These are phyloP conservation scores for Mycena crocata DNA, from an alignment of 768 basidiomycete species.

Conservation along the genomic window DNA sequence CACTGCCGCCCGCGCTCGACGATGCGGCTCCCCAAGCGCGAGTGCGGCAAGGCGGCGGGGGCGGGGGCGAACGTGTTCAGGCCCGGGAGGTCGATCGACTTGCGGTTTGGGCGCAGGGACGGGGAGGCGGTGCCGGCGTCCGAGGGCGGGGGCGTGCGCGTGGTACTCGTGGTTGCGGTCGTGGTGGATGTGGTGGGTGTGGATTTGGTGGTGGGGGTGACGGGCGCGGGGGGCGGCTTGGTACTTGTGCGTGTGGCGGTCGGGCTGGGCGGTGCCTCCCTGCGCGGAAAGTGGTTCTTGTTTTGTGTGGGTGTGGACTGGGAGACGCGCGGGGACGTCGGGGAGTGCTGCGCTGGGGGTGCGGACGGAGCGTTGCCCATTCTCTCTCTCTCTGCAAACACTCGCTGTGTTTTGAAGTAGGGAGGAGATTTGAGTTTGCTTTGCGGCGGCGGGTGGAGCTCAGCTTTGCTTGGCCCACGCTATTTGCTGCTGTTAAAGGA, in stretches of 20 bases:
- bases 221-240: not conserved
- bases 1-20: slow-evolving; percentile 24
- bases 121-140: not conserved
- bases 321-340: not conserved
- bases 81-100: slow-evolving; percentile 33
- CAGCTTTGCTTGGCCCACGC: too few relatives aligned
- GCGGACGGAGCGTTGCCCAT: slow-evolving; percentile 11
- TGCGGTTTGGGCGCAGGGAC: slow-evolving; percentile 31
- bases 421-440: too few relatives aligned
- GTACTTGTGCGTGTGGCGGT: not conserved
- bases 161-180: not conserved
- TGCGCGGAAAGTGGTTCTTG: not conserved
- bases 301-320: not conserved
- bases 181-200: not conserved
- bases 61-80: slow-evolving; percentile 29
- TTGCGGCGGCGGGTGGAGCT: too few relatives aligned
- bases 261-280: not conserved
- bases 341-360: not conserved
- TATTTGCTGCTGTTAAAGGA: too few relatives aligned
- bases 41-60: not conserved
- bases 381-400: too few relatives aligned
- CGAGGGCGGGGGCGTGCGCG: too few relatives aligned
- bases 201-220: not conserved
- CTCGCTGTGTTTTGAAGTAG: too few relatives aligned
- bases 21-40: slow-evolving; percentile 19